phyloP scores from a whole-genome alignment of 495 filamentous ascomycete genomes.

The Thermothielavioides terrestris region DNA sequence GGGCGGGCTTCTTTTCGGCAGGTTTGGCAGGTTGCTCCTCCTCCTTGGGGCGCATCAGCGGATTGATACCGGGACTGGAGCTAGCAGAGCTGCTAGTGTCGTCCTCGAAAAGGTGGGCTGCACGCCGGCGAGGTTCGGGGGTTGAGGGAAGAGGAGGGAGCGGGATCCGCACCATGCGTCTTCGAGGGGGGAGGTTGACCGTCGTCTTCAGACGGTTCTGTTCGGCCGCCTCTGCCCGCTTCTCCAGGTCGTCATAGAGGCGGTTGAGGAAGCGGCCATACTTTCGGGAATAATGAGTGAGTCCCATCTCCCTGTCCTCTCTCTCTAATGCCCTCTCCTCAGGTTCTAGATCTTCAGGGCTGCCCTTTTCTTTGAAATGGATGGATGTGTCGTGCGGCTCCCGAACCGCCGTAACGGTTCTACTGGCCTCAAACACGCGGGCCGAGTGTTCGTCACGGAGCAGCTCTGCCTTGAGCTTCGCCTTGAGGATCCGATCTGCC shows the following conservation, averaged over 20 bases:
- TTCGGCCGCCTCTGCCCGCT: conserved; percentile 2
- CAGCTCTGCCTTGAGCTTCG: conserved; percentile 11
- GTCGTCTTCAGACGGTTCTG: neutral
- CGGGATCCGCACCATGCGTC: conserved; percentile 1
- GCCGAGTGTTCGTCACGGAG: conserved; percentile 9
- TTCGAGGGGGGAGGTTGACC: neutral
- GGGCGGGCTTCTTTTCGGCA: neutral
- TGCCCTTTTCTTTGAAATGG: neutral
- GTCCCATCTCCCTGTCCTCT: conserved; percentile 17
- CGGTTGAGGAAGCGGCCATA: conserved; percentile 12
- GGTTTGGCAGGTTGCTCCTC: neutral
- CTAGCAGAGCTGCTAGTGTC: neutral
- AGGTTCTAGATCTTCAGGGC: conserved; percentile 1
- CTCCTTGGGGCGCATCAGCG: neutral
- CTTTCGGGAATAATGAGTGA: conserved; percentile 7
- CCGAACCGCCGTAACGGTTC: neutral
- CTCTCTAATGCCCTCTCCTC: conserved; percentile 13
- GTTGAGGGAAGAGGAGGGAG: neutral
- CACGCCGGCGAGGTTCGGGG: neutral
- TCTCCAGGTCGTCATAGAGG: conserved; percentile 7
- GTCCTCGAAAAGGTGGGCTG: neutral
- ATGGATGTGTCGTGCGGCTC: neutral
- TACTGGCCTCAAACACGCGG: conserved; percentile 3
- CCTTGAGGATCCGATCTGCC: conserved; percentile 1
- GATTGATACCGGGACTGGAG: neutral